Percentiles rank a stretch among this genome's conserved stretches.
Evolutionary conservation across 1,139 yeast species (phyloP).

Genomic region (Blastobotrys aristatus): DNA sequence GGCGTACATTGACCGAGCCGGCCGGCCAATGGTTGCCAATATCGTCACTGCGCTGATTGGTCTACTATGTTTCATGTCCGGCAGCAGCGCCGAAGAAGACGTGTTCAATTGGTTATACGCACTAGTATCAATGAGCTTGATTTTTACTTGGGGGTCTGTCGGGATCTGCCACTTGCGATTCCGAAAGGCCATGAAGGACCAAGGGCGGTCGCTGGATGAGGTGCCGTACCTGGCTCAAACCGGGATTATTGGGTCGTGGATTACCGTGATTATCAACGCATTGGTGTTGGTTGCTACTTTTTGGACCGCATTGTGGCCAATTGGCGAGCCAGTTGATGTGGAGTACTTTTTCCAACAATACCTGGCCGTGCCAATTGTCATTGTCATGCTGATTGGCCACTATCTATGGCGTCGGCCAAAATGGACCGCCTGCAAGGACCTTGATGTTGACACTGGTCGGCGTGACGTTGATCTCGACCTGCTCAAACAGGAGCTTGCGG

Average conservation of each 20-base stretch:
- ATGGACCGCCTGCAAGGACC: conserved; percentile 40
- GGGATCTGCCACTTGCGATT: conserved; percentile 73
- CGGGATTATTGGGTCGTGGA: conserved; percentile 65
- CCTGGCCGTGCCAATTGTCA: conserved; percentile 49
- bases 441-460: conserved; percentile 53
- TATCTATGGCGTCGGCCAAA: conserved; percentile 45
- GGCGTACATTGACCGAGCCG: conserved; percentile 67
- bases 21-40: conserved; percentile 71
- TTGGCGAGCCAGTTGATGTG: conserved; percentile 45
- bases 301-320: conserved; percentile 72
- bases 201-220: conserved; percentile 62
- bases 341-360: conserved; percentile 46
- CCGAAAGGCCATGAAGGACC: conserved; percentile 62
- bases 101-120: conserved; percentile 81
- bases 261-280: conserved; percentile 56
- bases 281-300: conserved; percentile 73
- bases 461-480: conserved; percentile 51
- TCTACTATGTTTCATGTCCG: conserved; percentile 58
- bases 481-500: conserved; percentile 47
- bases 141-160: conserved; percentile 82
- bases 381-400: conserved; percentile 47
- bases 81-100: conserved; percentile 59
- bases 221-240: conserved; percentile 63
- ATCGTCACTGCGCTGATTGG: conserved; percentile 55
- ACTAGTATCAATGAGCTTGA: conserved; percentile 74